Base-by-base conservation (phyloP, 2,329 filamentous ascomycete species). In the Endocalyx cinctus region DNA sequence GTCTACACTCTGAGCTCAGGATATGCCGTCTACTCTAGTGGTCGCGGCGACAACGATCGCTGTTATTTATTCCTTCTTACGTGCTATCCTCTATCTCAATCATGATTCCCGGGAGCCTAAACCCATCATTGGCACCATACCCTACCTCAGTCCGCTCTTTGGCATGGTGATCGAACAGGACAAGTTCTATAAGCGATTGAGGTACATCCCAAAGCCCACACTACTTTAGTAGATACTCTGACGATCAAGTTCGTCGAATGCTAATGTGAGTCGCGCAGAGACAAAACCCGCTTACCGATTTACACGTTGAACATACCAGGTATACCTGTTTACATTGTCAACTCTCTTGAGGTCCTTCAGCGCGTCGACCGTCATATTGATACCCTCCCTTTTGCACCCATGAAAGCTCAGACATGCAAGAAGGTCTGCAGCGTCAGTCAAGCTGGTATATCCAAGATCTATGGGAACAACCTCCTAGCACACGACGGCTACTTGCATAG, bases 351-450 rank as follows among this genome's bases (percentile, higher is more conserved):
- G 8, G 13, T 33, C 14, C 19, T 39, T 18, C 37, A 37, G 17
- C 34, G 37, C 17, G 37, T 39, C 20, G 33, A 37, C 17, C 37
- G 37, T 25, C 37, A 39, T 27, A 39, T 39, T 17, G 11, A 25
- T 15, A 39, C 37, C 11, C 33, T 39, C 13, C 25, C 37, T 7
- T 37, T 37, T 14, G 18, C 29, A 5, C 34, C 37, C 14, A 39
- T 37, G 14, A 33, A 39, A 18, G 33, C 27, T 17, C 33, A 20
- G 7, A 26, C 30, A 17, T 37, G 34, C 29, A 27, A 37, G 8
- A 39, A 37, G 27, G 33, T 17, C 25, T 33, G 33, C 29, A 26
- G 12, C 19, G 37, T 39, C 10, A 33, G 34, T 27, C 27, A 29
- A 34, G n/a, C n/a, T 19, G 27, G 33, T 19, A 39, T 39, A 33